Percentiles rank a stretch among this genome's conserved stretches.
Conservation (phyloP, 768 basidiomycete species). For the Boletus speciosus region DNA sequence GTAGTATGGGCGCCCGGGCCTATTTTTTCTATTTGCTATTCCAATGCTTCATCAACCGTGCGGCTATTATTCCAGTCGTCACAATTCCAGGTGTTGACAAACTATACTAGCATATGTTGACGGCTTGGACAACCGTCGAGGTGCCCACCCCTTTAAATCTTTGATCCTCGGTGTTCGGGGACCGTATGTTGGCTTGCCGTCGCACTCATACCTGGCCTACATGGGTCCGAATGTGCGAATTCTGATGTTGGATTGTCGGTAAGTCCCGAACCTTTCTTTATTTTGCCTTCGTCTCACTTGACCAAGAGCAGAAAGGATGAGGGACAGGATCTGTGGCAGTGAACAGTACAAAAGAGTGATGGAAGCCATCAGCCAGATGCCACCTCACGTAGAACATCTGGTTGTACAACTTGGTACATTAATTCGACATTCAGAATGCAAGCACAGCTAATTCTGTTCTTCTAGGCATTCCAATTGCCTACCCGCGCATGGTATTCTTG, state of each 20-base stretch:
- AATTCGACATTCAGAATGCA: not conserved
- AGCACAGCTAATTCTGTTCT: not conserved
- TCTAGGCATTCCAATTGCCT: slow-evolving; percentile 76
- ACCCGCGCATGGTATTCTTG: slow-evolving; percentile 90
- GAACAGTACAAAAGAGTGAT: slow-evolving; percentile 74
- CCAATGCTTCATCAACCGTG: slow-evolving; percentile 86
- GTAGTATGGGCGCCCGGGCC: slow-evolving; percentile 75
- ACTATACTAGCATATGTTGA: slow-evolving; percentile 44
- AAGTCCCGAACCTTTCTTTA: slow-evolving; percentile 17
- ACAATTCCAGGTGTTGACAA: not conserved
- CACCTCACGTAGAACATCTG: slow-evolving; percentile 72
- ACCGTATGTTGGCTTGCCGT: slow-evolving; percentile 73
- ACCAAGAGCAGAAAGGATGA: slow-evolving; percentile 77
- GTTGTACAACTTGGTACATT: slow-evolving; percentile 71
- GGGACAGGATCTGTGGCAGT: slow-evolving; percentile 74
- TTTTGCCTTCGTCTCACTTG: slow-evolving; percentile 2
- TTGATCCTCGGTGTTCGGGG: slow-evolving; percentile 74
- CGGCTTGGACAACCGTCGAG: slow-evolving; percentile 59
- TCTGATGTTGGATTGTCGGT: slow-evolving; percentile 82
- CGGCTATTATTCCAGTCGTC: slow-evolving; percentile 17
- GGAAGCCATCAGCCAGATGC: slow-evolving; percentile 54
- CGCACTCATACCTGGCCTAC: slow-evolving; percentile 78
- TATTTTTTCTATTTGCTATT: slow-evolving; percentile 95
- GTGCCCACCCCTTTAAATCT: slow-evolving; percentile 64
- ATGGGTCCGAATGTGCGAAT: slow-evolving; percentile 77